phyloP scores from a whole-genome alignment of 2,329 filamentous ascomycete genomes.

The Phaeosphaeria sp. region DNA sequence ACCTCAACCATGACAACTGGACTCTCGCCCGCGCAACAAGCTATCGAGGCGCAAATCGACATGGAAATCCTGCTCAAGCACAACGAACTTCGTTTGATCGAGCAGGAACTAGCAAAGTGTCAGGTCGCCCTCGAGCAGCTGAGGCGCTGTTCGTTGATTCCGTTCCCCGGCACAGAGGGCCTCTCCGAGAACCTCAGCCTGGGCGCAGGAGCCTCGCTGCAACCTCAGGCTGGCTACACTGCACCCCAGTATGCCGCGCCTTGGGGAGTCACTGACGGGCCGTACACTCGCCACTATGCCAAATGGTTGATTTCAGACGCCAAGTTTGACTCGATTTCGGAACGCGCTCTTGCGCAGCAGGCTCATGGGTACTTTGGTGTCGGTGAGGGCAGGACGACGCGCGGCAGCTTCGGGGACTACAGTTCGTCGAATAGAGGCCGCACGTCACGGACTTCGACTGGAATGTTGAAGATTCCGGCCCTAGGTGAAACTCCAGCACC shows the following conservation, averaged over 20 bases:
- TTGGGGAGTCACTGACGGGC: conserved; percentile 89
- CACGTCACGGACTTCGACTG: conserved; percentile 63
- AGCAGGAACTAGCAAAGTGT: conserved; percentile 95
- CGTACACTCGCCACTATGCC: conserved; percentile 92
- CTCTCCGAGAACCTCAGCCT: conserved; percentile 73
- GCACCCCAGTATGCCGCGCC: conserved; percentile 81
- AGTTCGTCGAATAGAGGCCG: conserved; percentile 59
- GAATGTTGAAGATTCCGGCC: conserved; percentile 53
- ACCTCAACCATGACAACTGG: conserved; percentile 34
- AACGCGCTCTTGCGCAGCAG: conserved; percentile 44
- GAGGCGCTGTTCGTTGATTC: conserved; percentile 88
- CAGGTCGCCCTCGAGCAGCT: conserved; percentile 93
- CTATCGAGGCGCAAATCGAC: conserved; percentile 85
- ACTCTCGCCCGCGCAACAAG: conserved; percentile 66
- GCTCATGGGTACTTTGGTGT: conserved; percentile 45
- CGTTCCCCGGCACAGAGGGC: conserved; percentile 76
- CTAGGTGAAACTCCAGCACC: conserved; percentile 52
- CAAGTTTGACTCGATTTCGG: conserved; percentile 70
- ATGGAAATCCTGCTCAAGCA: conserved; percentile 94
- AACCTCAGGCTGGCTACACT: conserved; percentile 65
- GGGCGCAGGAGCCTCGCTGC: conserved; percentile 75
- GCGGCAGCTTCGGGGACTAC: conserved; percentile 72
- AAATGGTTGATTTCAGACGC: conserved; percentile 93
- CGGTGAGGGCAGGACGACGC: conserved; percentile 76
- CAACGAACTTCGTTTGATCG: conserved; percentile 89